Evolutionary conservation across 345 rosid genomes (phyloP), one percentile per base, ranked within the genome.

Genomic region (Laguncularia racemosa): DNA sequence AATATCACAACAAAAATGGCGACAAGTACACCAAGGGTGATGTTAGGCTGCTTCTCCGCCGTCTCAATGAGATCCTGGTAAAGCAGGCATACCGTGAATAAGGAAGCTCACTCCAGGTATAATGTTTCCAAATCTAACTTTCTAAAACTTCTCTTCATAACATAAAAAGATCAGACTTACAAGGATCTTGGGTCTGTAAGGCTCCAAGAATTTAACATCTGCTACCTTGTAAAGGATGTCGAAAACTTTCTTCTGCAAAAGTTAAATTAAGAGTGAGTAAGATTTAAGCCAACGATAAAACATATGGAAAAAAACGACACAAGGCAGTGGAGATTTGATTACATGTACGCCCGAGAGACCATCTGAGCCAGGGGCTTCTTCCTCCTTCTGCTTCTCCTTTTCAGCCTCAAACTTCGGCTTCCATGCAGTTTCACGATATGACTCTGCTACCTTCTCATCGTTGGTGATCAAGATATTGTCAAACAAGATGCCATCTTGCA

Each of bases 401-500:
- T 78, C 86, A 12, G 23, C 68, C 6, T 74, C 76, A 17, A 71
- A 76, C 71, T 82, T 82, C 6, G 78, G 80, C 60, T 74, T 76
- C 88, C 88, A 82, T 43, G 64, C 50, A 12, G 53, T 54, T 17
- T 59, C 73, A 46, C 82, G 50, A 59, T 64, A 64, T 9, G 69
- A 62, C 26, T 50, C 67, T 12, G 84, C 87, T 40, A 53, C 71
- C 50, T 74, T 68, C 72, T 79, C 84, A 44, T 72, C 71, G 8
- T 63, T 67, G 13, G 84, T 51, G 52, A 82, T 76, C 78, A 79
- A 55, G 55, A 82, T 61, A 46, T 79, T 76, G 55, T 77, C 82
- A 38, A 79, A 82, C 73, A 79, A 56, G 18, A 79, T 63, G 15
- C 84, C 84, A 65, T 82, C 87, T 55, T 82, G 84, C 87, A 82